Base-by-base conservation (phyloP, 129 eudicot species). In the Deinandra increscens region DNA sequence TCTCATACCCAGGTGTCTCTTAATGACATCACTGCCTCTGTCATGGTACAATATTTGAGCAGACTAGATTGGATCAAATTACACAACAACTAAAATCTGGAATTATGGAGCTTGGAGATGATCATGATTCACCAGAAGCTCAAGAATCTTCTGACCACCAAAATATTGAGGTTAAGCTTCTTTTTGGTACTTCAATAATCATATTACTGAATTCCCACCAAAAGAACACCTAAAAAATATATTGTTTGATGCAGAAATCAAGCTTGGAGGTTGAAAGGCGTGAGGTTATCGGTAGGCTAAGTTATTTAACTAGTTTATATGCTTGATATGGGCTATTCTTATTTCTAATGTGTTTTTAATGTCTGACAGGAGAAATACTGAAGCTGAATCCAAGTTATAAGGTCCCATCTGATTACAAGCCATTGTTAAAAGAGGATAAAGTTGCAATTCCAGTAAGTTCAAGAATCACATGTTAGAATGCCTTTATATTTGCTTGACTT, bases 61-160 rank as follows among this genome's bases (percentile, higher is more conserved):
- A 93, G 98, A 87, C 92, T 84, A 85, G 98, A 81, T 72, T 93
- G 66, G 91, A 86, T 71, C 98, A 93, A 81, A 93, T 89, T 44
- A 83, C 92, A 3, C 81, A 83, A 74, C 88, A 75, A 73, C 84
- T 93, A 50, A 81, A 77, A 44, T 82, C 82, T 5, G 95, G 90
- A 79, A 53, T 72, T 14, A 36, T 50, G 80, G 91, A 83, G 70
- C 41, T 22, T 9, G 81, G 64, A 42, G 84, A 79, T 46, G 54
- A 62, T 71, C 68, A 84, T 69, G 81, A 69, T 58, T 66, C 77
- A 20, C 17, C 77, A 43, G 42, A 63, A 6, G 78, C 64, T 59
- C 58, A 54, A 29, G 72, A 71, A 77, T 65, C 79, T 60, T 61
- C 82, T 48, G 68, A 48, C 17, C 60, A 41, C 54, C 74, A 64